phyloP scores from a whole-genome alignment of 768 basidiomycete species.

The Hygrophorus russula region DNA sequence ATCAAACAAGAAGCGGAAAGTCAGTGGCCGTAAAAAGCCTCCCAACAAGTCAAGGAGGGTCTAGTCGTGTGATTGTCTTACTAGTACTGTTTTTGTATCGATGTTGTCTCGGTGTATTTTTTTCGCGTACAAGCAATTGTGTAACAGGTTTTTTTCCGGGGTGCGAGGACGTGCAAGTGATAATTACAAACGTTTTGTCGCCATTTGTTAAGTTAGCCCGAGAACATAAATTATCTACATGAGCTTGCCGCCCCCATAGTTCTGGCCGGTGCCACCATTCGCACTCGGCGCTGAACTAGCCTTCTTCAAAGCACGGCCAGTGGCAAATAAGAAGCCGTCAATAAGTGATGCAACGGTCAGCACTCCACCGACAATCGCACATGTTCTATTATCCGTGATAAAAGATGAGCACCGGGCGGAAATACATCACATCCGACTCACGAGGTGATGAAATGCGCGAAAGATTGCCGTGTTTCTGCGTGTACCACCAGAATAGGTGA shows the following conservation, averaged over 20 bases:
- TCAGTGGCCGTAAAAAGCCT: background rate
- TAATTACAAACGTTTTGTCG: too few species aligned
- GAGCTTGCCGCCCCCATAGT: slow-evolving; percentile 26
- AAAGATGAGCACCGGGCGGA: slow-evolving; percentile 2
- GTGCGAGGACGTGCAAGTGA: too few species aligned
- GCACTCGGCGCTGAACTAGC: slow-evolving; percentile 9
- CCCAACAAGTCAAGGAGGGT: background rate
- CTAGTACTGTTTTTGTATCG: too few species aligned
- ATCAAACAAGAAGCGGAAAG: slow-evolving; percentile 26
- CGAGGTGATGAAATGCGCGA: slow-evolving; percentile 98
- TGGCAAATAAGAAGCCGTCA: slow-evolving; percentile 81
- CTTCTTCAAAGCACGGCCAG: slow-evolving; percentile 53
- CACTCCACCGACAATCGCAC: slow-evolving; percentile 96
- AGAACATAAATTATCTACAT: slow-evolving; percentile 24
- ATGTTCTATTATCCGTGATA: slow-evolving; percentile 46
- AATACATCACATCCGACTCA: slow-evolving; percentile 28
- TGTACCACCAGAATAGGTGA: slow-evolving; percentile 94
- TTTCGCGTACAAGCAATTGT: too few species aligned
- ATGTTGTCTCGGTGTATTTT: too few species aligned
- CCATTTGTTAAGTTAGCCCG: too few species aligned
- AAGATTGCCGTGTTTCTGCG: slow-evolving; percentile 82
- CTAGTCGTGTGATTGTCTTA: too few species aligned
- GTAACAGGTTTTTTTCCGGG: too few species aligned
- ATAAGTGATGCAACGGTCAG: slow-evolving; percentile 86
- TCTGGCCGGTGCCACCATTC: slow-evolving; percentile 19